Base-by-base conservation (phyloP, 768 basidiomycete species). In the Holtermannia corniformis region DNA sequence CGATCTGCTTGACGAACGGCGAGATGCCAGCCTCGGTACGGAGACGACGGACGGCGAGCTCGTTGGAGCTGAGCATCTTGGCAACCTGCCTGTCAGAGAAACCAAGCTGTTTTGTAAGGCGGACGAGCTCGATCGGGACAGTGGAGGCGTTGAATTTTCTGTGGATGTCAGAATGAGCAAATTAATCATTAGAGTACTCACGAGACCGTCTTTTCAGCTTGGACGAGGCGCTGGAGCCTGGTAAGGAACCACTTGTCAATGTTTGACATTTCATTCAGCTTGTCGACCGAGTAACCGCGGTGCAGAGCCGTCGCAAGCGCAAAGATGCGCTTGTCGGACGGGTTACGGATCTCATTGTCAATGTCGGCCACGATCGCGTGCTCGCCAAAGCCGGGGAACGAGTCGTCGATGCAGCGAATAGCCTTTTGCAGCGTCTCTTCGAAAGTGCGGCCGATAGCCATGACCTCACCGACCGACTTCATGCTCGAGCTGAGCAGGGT, bases 351-450 rank as follows among this genome's bases (percentile, higher is more conserved):
- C 72, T 99, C 93, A 67, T 87, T 83, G 64, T 95, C 93, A 57
- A 99, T 82, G 60, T 96, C 79, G 54, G 87, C 87, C 1, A 90
- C 87, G 50, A 82, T 82, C 45, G 57, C 46, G 52, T 58, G 25
- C 5, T 87, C 84, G 2, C 86, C 82, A 73, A 99, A 99, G 0
- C 95, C 95, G 64, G 80, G 72, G 72, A 96, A 99, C 58, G 84
- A 85, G 65, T 95, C 93, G 68, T 97, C 95, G 62, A 99, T 95
- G 2, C 90, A 85, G 27, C 93, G 78, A 57, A 97, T 93, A 3
- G 93, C 95, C 76, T 99, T 97, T 73, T 97, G 93, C 51, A 97
- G 85, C 1, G 92, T 96, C 77, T 99, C 93, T 72, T 97, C 93
- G 66, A 99, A 99, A 3, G 91, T 95, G 62, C 93, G 78, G 13